Evolutionary conservation across 345 rosid genomes (phyloP), one percentile per base, ranked within the genome.

Genomic region (Cardamine resedifolia): DNA sequence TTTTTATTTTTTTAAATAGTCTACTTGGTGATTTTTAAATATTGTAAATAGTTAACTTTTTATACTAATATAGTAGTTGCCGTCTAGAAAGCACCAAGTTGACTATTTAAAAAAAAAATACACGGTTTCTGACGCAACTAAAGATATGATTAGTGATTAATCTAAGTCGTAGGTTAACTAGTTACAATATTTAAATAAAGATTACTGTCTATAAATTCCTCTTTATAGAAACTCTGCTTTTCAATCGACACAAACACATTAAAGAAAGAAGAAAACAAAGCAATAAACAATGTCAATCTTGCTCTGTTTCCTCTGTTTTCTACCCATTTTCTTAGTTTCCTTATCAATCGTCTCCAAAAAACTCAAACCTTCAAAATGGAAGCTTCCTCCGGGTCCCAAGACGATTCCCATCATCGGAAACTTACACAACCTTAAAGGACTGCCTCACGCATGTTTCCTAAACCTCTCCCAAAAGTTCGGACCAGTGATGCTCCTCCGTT

Each of bases 361-460:
- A 0, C 48, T 58, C 28, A 41, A 43, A 51, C 43, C 14, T 3
- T 53, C 59, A 9, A 69, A 26, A 34, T 30, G 58, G 64, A 68
- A 65, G n/a, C 76, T 79, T 49, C 84, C 79, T 24, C 77, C 84
- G 5, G 78, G 79, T 18, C 87, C 86, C 6, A 67, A 65, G 15
- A 70, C 27, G 67, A 77, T 87, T 27, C 86, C 87, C 10, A 36
- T 84, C 48, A 4, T 81, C 8, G 85, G 85, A 4, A 82, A 81
- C 79, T 75, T 86, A 50, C 84, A 79, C 68, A 78, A 72, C 48
- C 76, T 86, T 4, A 64, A 79, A 19, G 76, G 64, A 18, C 12
- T 79, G 62, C 78, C 74, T 9, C 87, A 83, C 56, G 47, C 43
- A 38, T 34, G 81, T 44, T 70, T 82, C 2, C 36, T 57, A 14